Evolutionary conservation across 208 protist species (phyloP).

Genomic region (Trypanosoma lewisi): DNA sequence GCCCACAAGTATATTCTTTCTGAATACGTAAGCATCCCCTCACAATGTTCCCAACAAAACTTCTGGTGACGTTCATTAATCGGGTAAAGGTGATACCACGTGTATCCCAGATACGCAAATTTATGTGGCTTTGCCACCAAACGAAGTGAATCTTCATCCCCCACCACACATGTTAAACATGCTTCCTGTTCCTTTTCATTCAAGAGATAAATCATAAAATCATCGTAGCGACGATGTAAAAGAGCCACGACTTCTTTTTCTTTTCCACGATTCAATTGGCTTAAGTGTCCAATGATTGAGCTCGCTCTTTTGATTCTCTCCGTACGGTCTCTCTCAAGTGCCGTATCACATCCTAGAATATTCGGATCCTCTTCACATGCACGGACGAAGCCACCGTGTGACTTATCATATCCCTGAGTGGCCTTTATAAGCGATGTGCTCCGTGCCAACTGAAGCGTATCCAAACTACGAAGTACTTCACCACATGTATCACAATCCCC

Average conservation of each 20-base stretch:
- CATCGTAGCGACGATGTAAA: neutral
- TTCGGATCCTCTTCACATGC: conserved; percentile 13
- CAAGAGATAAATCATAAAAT: conserved; percentile 14
- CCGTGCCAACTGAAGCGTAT: conserved; percentile 1
- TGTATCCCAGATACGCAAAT: neutral
- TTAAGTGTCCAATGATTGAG: neutral
- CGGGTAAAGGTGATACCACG: conserved; percentile 36
- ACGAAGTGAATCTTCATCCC: neutral
- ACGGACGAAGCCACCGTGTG: conserved; percentile 14
- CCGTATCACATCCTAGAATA: conserved; percentile 11
- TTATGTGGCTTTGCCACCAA: neutral
- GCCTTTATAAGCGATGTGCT: conserved; percentile 1
- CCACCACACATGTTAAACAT: conserved; percentile 6
- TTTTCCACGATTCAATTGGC: neutral
- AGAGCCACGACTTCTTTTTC: neutral
- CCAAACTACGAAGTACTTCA: conserved; percentile 4
- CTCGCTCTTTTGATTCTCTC: conserved; percentile 10
- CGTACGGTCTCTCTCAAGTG: neutral
- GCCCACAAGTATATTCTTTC: conserved; percentile 22
- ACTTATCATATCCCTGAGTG: conserved; percentile 11
- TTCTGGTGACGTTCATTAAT: conserved; percentile 27
- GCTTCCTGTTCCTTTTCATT: conserved; percentile 14
- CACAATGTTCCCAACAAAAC: conserved; percentile 45
- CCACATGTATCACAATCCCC: conserved; percentile 14
- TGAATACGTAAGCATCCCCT: conserved; percentile 25